These are phyloP conservation scores for Selaginella tamariscina DNA, from an alignment of 75 land plant genomes.

Conservation along the genomic window DNA sequence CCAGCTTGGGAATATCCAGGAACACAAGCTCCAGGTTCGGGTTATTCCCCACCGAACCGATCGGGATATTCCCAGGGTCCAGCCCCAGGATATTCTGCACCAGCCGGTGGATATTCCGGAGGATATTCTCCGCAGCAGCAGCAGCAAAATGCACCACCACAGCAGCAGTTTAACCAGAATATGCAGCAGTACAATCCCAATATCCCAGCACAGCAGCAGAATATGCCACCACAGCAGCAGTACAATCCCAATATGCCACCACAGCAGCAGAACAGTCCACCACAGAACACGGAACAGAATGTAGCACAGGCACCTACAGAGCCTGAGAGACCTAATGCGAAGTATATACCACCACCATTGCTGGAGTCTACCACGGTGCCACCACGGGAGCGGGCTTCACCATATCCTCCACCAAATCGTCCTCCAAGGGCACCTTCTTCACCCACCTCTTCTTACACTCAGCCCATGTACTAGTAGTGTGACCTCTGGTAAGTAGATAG, in stretches of 20 bases:
- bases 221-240: neutral
- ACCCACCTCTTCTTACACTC: too few relatives aligned
- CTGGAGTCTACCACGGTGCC: neutral
- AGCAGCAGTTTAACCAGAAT: too few relatives aligned
- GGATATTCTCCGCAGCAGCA: neutral
- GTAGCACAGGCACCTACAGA: neutral
- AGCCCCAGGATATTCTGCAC: neutral
- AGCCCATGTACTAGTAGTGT: too few relatives aligned
- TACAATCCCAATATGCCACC: neutral
- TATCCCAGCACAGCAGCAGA: neutral
- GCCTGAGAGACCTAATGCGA: too few relatives aligned
- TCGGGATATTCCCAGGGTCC: neutral
- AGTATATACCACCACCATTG: neutral
- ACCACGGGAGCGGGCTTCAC: neutral
- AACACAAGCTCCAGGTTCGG: conserved; percentile 1
- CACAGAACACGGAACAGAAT: neutral
- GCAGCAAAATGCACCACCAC: neutral
- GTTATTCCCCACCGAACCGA: neutral
- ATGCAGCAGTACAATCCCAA: neutral
- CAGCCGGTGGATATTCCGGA: too few relatives aligned
- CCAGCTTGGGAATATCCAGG: too few relatives aligned
- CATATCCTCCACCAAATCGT: neutral
- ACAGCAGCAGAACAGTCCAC: neutral
- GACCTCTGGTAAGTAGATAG: too few relatives aligned
- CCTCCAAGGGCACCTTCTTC: neutral